A percentile compares a stretch with the other conserved stretches of the same genome.
Evolutionary conservation across 768 basidiomycete species (phyloP).

Genomic region (Suillus hirtellus): DNA sequence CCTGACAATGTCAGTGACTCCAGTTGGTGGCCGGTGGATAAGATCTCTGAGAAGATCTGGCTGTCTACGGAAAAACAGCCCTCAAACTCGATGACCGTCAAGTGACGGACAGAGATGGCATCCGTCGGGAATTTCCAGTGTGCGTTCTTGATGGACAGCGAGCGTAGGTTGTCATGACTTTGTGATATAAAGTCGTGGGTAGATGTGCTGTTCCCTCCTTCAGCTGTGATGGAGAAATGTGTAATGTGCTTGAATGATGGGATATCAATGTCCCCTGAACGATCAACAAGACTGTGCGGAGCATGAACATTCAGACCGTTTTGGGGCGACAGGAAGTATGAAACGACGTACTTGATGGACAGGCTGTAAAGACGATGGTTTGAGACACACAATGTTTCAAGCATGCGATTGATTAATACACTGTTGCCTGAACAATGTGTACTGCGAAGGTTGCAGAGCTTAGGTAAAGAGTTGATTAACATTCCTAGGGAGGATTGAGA

Average conservation of each 20-base stretch:
- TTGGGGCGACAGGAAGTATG: conserved; percentile 15
- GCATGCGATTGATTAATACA: conserved; percentile 52
- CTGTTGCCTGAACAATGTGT: conserved; percentile 60
- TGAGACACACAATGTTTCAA: conserved; percentile 51
- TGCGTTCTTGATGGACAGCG: conserved; percentile 53
- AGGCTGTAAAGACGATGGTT: conserved; percentile 56
- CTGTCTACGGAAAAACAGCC: conserved; percentile 53
- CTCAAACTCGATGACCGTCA: conserved; percentile 62
- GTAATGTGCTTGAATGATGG: conserved; percentile 55
- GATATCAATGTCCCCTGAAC: conserved; percentile 44
- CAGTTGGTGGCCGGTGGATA: conserved; percentile 61
- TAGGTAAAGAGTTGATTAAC: conserved; percentile 68
- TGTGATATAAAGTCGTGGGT: conserved; percentile 51
- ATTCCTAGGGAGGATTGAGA: conserved; percentile 46
- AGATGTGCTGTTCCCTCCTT: conserved; percentile 39
- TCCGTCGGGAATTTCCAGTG: conserved; percentile 59
- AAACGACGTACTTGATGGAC: conserved; percentile 46
- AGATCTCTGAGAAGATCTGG: conserved; percentile 57
- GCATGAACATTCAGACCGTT: conserved; percentile 3
- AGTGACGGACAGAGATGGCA: conserved; percentile 57
- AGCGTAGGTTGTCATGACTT: conserved; percentile 53
- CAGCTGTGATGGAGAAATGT: conserved; percentile 57
- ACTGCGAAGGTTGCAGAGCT: conserved; percentile 56
- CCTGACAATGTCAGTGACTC: conserved; percentile 60
- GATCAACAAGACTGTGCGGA: conserved; percentile 34